phyloP scores from a whole-genome alignment of 1,284 basidiomycete species.

The Singerocomus rubriflavus region DNA sequence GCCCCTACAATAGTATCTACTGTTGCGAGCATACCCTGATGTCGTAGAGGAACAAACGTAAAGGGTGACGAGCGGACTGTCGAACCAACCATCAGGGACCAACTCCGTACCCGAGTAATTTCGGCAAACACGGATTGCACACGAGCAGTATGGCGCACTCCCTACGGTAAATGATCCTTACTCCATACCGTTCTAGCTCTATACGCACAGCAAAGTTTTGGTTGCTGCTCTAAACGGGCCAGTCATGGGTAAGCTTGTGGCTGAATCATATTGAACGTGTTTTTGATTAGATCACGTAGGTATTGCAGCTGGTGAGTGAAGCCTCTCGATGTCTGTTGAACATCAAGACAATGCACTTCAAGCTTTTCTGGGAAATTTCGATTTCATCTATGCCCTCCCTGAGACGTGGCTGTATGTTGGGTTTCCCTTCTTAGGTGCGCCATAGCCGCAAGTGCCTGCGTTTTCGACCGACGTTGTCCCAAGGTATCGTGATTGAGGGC shows the following conservation, averaged over 20 bases:
- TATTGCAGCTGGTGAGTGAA: slow-evolving; percentile 56
- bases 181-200: slow-evolving; percentile 42
- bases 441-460: not conserved
- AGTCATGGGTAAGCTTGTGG: slow-evolving; percentile 52
- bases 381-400: slow-evolving; percentile 69
- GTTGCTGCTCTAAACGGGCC: slow-evolving; percentile 71
- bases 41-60: slow-evolving; percentile 53
- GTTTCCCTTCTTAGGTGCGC: slow-evolving; percentile 64
- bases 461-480: slow-evolving; percentile 1
- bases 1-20: not conserved
- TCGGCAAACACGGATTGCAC: slow-evolving; percentile 57
- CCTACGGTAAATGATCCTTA: not conserved
- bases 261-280: not conserved
- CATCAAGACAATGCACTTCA: not conserved
- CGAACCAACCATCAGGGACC: slow-evolving; percentile 40
- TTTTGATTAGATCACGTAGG: slow-evolving; percentile 37
- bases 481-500: slow-evolving; percentile 62
- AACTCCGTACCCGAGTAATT: slow-evolving; percentile 43
- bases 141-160: slow-evolving; percentile 47
- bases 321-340: not conserved
- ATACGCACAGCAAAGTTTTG: slow-evolving; percentile 60
- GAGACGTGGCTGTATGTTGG: slow-evolving; percentile 60
- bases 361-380: slow-evolving; percentile 71
- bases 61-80: slow-evolving; percentile 22
- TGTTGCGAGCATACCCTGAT: not conserved